Evolutionary conservation across 768 basidiomycete species (phyloP), one percentile per base, ranked within the genome.

Genomic region (Tylopilus balloui): DNA sequence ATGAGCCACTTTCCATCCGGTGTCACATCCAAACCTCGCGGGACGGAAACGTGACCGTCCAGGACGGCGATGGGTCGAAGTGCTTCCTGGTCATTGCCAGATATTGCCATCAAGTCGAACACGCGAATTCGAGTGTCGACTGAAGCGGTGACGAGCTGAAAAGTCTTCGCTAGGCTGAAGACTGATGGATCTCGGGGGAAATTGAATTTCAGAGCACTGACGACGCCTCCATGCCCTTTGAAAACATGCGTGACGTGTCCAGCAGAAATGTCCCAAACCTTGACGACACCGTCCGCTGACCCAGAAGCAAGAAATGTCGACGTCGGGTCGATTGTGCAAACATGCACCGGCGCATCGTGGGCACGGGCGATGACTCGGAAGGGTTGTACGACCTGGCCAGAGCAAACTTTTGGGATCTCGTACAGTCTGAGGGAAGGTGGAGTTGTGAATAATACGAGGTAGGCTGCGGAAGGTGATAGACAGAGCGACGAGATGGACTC

Each of bases 171-270:
- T 46, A 71, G 72, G 34, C 57, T 66, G 24, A 76, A 69, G 28
- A 71, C 71, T 8, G 80, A 78, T 3, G 76, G 72, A 52, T 86
- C 78, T 51, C 74, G 78, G 19, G 84, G 84, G 58, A 86, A 89
- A 65, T 85, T 87, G 71, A 94, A 99, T 21, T 78, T 72, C 51
- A 98, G 72, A 14, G 95, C 93, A 56, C 88, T 90, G 64, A 99
- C 86, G 51, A 96, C 90, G n/a, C 96, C 96, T 5, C 94, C 96
- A 63, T 98, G 96, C 2, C 94, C 95, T 61, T 88, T 88, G 76
- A 95, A 92, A 12, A 93, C 78, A 66, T 99, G 96, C 0, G 96
- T 99, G 27, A 89, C 81, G 64, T 85, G 93, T 28, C 92, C 94
- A 21, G 84, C 84, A 4, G 76, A 69, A 39, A 93, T 83, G 65